Percentiles rank a stretch among this genome's conserved stretches.
Evolutionary conservation across 352 stramenopile species (phyloP).

Genomic region (Vaucheria bursata): DNA sequence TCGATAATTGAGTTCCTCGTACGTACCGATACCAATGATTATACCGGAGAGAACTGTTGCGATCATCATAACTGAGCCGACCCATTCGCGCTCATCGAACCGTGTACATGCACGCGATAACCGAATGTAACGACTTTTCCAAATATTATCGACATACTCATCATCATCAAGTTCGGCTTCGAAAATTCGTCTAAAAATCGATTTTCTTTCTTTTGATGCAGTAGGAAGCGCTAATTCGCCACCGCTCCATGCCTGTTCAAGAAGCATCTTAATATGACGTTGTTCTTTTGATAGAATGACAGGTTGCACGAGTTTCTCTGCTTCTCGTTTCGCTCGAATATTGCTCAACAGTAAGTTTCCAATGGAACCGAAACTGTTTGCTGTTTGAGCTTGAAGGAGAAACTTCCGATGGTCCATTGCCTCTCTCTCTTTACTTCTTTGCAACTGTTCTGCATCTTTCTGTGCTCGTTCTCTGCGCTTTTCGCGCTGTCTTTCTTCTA

Average conservation of each 20-base stretch:
- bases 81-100: background rate
- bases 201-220: too few relatives aligned
- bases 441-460: background rate
- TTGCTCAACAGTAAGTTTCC: background rate
- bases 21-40: constrained; percentile 69
- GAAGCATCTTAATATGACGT: background rate
- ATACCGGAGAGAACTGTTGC: constrained; percentile 65
- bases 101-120: background rate
- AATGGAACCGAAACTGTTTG: background rate
- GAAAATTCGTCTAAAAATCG: too few relatives aligned
- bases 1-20: too few relatives aligned
- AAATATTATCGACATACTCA: too few relatives aligned
- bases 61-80: background rate
- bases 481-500: constrained; percentile 48
- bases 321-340: background rate
- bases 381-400: background rate
- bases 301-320: background rate
- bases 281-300: background rate
- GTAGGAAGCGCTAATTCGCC: too few relatives aligned
- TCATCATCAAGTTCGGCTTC: too few relatives aligned
- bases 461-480: constrained; percentile 66
- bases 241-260: background rate
- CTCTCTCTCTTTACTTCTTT: background rate
- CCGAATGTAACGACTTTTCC: background rate
- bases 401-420: background rate